Evolutionary conservation across 2,329 filamentous ascomycete genomes (phyloP).

Genomic region (Clarireedia monteithiana): DNA sequence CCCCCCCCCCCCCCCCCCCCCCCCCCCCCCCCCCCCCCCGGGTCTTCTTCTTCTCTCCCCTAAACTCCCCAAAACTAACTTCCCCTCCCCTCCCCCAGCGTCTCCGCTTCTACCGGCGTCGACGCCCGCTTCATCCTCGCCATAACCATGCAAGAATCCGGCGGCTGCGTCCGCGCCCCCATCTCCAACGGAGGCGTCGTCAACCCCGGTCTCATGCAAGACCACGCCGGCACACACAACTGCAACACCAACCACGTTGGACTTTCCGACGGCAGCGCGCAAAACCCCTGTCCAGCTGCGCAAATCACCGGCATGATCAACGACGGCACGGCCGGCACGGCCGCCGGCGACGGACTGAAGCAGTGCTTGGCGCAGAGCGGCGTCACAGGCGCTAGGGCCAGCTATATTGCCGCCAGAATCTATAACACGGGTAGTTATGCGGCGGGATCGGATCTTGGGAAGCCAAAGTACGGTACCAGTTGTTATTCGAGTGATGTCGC

Average conservation of each 20-base stretch:
- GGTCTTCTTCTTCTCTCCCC: no score
- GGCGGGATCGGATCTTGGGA: slow-evolving; percentile 27
- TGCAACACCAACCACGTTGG: slow-evolving; percentile 13
- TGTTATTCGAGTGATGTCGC: slow-evolving; percentile 24
- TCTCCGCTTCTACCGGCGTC: neutral
- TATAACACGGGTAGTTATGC: slow-evolving; percentile 35
- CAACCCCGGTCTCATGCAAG: slow-evolving; percentile 26
- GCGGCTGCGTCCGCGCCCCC: slow-evolving; percentile 21
- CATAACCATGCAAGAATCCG: slow-evolving; percentile 31
- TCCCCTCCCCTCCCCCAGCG: no score
- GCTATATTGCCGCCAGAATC: slow-evolving; percentile 31
- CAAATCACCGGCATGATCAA: slow-evolving; percentile 20
- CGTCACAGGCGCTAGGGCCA: slow-evolving; percentile 20
- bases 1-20: no score
- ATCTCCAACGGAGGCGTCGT: slow-evolving; percentile 1
- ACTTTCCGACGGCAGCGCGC: neutral
- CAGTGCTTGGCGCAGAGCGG: slow-evolving; percentile 10
- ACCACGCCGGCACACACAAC: slow-evolving; percentile 11
- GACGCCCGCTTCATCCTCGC: slow-evolving; percentile 27
- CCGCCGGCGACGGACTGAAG: slow-evolving; percentile 11
- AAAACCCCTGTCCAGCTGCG: slow-evolving; percentile 4
- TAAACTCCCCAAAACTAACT: no score
- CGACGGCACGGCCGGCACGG: slow-evolving; percentile 27
- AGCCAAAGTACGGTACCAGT: slow-evolving; percentile 12
- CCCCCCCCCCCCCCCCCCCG: no score